Evolutionary conservation across 805 yeast species (phyloP).

Genomic region (Candida coquimbonensis): DNA sequence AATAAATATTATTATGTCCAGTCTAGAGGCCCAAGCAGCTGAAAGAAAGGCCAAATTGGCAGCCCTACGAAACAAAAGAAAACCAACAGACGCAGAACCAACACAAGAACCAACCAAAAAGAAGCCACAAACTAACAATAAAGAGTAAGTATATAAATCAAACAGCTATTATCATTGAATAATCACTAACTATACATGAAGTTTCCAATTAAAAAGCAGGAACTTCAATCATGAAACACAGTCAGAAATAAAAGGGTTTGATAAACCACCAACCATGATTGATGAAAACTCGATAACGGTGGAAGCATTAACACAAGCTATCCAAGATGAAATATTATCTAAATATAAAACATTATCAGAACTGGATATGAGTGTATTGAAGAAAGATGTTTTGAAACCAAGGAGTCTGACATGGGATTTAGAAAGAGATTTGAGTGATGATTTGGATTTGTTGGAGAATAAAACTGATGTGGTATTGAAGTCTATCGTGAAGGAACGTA

Average conservation of each 20-base stretch:
- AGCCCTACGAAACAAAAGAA: slow-evolving; percentile 18
- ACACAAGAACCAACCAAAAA: background rate
- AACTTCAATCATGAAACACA: slow-evolving; percentile 17
- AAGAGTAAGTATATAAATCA: background rate
- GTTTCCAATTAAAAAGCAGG: slow-evolving; percentile 8
- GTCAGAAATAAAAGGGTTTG: slow-evolving; percentile 11
- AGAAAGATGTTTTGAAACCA: slow-evolving; percentile 6
- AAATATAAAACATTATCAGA: slow-evolving; percentile 14
- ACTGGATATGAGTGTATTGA: background rate
- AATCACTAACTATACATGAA: too few relatives aligned
- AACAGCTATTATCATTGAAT: too few relatives aligned
- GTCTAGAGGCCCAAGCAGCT: slow-evolving; percentile 23
- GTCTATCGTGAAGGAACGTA: slow-evolving; percentile 30
- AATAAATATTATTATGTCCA: slow-evolving; percentile 1
- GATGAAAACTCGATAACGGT: slow-evolving; percentile 29
- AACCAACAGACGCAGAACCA: background rate
- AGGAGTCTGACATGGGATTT: slow-evolving; percentile 27
- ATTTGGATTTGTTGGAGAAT: slow-evolving; percentile 30
- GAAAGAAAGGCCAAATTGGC: slow-evolving; percentile 25
- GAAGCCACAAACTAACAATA: background rate
- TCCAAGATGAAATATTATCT: slow-evolving; percentile 23
- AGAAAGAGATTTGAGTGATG: slow-evolving; percentile 31
- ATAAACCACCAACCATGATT: slow-evolving; percentile 18
- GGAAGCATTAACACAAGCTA: slow-evolving; percentile 27
- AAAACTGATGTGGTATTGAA: slow-evolving; percentile 38